Conservation (phyloP, 768 basidiomycete genomes). For the Gloeopeniophorella convolvens region DNA sequence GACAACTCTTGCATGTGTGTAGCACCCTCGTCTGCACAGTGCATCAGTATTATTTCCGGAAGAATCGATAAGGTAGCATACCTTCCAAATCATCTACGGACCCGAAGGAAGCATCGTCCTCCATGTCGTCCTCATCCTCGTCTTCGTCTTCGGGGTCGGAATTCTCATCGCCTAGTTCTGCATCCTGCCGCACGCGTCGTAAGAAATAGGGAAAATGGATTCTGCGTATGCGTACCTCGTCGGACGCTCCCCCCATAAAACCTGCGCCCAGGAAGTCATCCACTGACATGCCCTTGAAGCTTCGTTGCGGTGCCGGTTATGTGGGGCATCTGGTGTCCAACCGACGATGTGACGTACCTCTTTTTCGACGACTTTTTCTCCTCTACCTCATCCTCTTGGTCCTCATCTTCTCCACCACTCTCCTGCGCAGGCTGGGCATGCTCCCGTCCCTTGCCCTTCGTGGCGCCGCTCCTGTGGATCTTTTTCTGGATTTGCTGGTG, state of each 20-base stretch:
- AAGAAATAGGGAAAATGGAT: constrained; percentile 5
- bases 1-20: constrained; percentile 77
- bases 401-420: constrained; percentile 24
- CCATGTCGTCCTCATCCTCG: constrained; percentile 36
- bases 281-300: constrained; percentile 56
- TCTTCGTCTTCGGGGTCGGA: constrained; percentile 33
- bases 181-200: constrained; percentile 22
- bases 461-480: constrained; percentile 48
- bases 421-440: constrained; percentile 21
- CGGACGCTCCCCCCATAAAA: constrained; percentile 65
- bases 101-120: constrained; percentile 64
- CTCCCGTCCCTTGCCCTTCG: constrained; percentile 25
- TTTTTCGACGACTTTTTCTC: constrained; percentile 24
- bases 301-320: constrained; percentile 9
- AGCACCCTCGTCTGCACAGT: constrained; percentile 54
- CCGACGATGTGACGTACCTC: constrained; percentile 3
- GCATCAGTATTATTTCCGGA: not conserved
- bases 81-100: constrained; percentile 77
- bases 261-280: constrained; percentile 69
- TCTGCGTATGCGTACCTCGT: constrained; percentile 36
- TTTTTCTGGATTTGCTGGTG: constrained; percentile 72
- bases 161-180: constrained; percentile 32
- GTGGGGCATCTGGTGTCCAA: not conserved
- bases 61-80: constrained; percentile 20
- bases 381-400: constrained; percentile 23